Percentiles rank a stretch among this genome's conserved stretches.
Conservation (phyloP, 1,284 basidiomycete genomes). For the Stereum hirsutum region DNA sequence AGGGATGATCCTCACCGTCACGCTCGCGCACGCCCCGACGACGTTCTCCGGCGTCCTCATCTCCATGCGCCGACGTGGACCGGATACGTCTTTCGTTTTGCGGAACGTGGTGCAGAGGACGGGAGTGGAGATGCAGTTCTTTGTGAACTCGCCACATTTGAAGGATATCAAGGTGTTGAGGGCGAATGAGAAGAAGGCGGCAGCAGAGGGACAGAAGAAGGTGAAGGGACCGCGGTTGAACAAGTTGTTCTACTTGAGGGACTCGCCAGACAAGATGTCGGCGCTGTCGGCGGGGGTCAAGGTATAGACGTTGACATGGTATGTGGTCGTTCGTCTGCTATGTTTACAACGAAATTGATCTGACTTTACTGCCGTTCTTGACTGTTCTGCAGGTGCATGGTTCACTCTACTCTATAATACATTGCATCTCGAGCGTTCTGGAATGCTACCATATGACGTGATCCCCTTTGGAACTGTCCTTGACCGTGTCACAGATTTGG, state of each 20-base stretch:
- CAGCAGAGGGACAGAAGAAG: constrained; percentile 43
- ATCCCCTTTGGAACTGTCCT: too few relatives aligned
- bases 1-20: constrained; percentile 76
- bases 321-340: neutral
- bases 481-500: too few relatives aligned
- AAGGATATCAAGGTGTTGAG: constrained; percentile 76
- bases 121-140: constrained; percentile 88
- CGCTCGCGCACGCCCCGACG: constrained; percentile 61
- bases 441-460: too few relatives aligned
- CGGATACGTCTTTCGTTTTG: constrained; percentile 75
- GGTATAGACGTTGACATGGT: neutral
- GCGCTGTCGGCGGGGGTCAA: constrained; percentile 52
- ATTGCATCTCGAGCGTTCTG: neutral
- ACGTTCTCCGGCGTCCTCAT: constrained; percentile 84
- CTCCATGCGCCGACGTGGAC: constrained; percentile 69
- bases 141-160: constrained; percentile 74
- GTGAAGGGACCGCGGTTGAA: too few relatives aligned
- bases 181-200: constrained; percentile 35
- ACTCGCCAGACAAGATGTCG: constrained; percentile 76
- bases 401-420: neutral
- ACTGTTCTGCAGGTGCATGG: too few relatives aligned
- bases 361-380: neutral
- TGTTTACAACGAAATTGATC: neutral
- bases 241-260: constrained; percentile 71
- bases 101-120: constrained; percentile 85